These are phyloP conservation scores for Termitomyces titanicus DNA, from an alignment of 768 basidiomycete genomes.

Conservation along the genomic window DNA sequence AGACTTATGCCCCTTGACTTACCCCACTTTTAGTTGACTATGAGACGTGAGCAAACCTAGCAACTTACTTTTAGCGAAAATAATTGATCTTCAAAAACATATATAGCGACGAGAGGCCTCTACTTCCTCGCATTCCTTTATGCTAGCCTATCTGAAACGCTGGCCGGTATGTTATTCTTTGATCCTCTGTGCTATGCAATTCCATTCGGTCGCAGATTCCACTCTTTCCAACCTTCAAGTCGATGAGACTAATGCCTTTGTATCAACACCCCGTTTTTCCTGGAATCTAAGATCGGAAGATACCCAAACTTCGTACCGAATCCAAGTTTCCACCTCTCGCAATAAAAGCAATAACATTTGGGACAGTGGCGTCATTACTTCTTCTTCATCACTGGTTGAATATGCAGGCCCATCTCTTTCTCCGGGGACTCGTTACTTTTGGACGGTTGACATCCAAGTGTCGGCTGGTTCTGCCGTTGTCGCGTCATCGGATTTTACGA, in stretches of 20 bases:
- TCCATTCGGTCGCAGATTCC: conserved; percentile 2
- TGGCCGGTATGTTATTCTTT: conserved; percentile 7
- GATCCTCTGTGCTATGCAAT: not conserved
- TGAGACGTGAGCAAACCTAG: conserved; percentile 5
- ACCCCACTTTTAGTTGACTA: conserved; percentile 1
- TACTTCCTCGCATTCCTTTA: conserved; percentile 8
- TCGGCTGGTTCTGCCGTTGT: not conserved
- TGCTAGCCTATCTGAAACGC: conserved; percentile 7
- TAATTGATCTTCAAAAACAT: not conserved
- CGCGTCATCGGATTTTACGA: conserved; percentile 2
- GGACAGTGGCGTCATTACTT: conserved; percentile 5
- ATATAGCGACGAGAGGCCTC: conserved; percentile 9
- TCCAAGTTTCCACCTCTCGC: conserved; percentile 1
- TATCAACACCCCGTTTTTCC: conserved; percentile 6
- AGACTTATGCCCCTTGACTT: conserved; percentile 2
- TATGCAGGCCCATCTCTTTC: conserved; percentile 4
- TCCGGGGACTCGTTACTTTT: conserved; percentile 2
- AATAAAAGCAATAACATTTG: not conserved
- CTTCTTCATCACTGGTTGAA: conserved; percentile 5
- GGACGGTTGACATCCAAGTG: not conserved
- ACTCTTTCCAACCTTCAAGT: conserved; percentile 13
- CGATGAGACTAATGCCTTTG: conserved; percentile 1
- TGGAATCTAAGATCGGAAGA: conserved; percentile 1
- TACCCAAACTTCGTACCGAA: conserved; percentile 6
- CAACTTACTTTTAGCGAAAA: not conserved